Evolutionary conservation across 345 rosid genomes (phyloP).

Genomic region (Microthlaspi erraticum): DNA sequence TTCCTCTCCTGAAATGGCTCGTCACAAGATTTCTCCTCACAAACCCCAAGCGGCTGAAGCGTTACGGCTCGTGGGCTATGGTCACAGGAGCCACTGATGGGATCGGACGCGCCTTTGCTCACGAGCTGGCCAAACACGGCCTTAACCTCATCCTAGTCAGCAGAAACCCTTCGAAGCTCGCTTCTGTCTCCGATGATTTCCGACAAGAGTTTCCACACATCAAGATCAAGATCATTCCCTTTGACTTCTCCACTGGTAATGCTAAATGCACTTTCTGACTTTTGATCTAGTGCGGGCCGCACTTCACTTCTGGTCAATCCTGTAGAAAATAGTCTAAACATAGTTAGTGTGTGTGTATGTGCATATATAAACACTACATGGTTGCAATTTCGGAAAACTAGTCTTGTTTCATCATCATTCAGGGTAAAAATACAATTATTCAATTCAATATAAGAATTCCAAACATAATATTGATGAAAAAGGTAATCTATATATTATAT

Average conservation of each 20-base stretch:
- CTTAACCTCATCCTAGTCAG: conserved; percentile 75
- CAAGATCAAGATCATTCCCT: conserved; percentile 51
- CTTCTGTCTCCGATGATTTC: conserved; percentile 51
- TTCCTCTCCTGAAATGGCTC: conserved; percentile 57
- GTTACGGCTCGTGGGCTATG: conserved; percentile 90
- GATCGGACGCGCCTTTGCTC: conserved; percentile 79
- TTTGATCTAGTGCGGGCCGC: not conserved
- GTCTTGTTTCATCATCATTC: not conserved
- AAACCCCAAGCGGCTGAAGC: conserved; percentile 51
- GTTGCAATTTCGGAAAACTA: not conserved
- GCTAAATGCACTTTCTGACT: not conserved
- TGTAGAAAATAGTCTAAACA: not conserved
- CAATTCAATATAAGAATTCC: not conserved
- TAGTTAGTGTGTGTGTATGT: not conserved
- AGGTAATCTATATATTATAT: too few relatives aligned
- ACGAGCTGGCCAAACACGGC: conserved; percentile 62
- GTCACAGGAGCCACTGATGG: conserved; percentile 92
- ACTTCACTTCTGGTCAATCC: conserved; percentile 21
- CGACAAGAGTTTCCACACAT: conserved; percentile 44
- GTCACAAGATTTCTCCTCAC: conserved; percentile 53
- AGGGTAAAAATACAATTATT: not conserved
- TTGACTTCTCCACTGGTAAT: conserved; percentile 59
- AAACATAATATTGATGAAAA: too few relatives aligned
- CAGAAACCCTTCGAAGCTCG: conserved; percentile 59
- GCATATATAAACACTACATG: not conserved